phyloP scores from a whole-genome alignment of 2,329 filamentous ascomycete genomes.

The Myrmaecium sp. region DNA sequence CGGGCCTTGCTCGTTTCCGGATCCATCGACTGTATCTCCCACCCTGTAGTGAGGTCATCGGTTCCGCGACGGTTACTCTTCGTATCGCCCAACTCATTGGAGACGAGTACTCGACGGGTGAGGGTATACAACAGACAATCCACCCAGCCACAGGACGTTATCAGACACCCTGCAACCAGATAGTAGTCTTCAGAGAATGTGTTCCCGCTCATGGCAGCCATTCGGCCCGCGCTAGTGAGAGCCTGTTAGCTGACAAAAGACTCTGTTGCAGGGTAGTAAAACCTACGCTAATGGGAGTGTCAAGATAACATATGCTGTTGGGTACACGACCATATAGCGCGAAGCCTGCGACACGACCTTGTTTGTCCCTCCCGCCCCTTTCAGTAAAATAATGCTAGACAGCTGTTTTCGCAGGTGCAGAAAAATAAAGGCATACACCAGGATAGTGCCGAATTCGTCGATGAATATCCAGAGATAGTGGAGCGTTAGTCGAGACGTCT shows the following conservation, averaged over 20 bases:
- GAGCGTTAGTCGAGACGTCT: conserved; percentile 30
- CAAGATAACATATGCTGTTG: conserved; percentile 47
- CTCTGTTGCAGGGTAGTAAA: no score
- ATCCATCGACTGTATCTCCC: conserved; percentile 5
- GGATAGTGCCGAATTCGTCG: conserved; percentile 27
- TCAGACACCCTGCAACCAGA: conserved; percentile 41
- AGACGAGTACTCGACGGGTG: conserved; percentile 23
- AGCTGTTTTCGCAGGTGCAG: conserved; percentile 16
- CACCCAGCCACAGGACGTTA: conserved; percentile 30
- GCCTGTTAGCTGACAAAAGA: no score
- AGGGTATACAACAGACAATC: conserved; percentile 26
- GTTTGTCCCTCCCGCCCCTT: conserved; percentile 8
- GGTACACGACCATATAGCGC: conserved; percentile 48
- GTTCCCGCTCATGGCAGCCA: conserved; percentile 20
- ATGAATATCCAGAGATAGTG: conserved; percentile 40
- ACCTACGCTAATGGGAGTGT: conserved; percentile 48
- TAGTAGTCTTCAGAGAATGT: conserved; percentile 37
- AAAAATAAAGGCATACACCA: conserved; percentile 6
- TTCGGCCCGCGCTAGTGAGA: conserved; percentile 19
- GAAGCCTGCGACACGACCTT: conserved; percentile 25
- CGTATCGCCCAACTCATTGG: conserved; percentile 10
- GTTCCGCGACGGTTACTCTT: conserved; percentile 1
- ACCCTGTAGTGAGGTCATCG: conserved; percentile 1
- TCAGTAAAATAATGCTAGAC: conserved; percentile 17
- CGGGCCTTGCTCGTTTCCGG: conserved; percentile 1